Evolutionary conservation across 1,284 basidiomycete species (phyloP).

Genomic region (Phenoliferia sp.): DNA sequence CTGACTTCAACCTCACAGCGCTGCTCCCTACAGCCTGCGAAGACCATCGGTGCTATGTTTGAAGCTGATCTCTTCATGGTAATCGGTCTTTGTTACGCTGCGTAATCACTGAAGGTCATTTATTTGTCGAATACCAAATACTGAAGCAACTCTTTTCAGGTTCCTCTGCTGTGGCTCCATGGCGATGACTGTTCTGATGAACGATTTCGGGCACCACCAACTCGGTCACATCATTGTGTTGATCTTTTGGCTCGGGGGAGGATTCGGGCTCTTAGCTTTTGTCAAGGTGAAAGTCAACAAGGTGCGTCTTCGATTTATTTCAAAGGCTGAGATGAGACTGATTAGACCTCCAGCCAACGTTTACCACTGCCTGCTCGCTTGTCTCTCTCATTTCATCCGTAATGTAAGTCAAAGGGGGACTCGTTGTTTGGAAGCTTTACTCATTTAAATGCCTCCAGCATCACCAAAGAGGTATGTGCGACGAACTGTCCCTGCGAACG

Average conservation of each 20-base stretch:
- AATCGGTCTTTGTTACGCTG: conserved; percentile 64
- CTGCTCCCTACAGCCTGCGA: conserved; percentile 12
- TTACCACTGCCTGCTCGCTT: conserved; percentile 73
- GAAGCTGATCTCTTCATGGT: conserved; percentile 77
- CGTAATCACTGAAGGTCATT: conserved; percentile 31
- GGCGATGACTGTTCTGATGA: conserved; percentile 41
- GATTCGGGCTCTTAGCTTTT: conserved; percentile 77
- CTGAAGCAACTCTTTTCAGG: neutral
- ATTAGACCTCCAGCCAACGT: neutral
- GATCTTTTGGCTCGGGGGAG: conserved; percentile 75
- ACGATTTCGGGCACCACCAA: conserved; percentile 44
- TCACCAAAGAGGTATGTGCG: conserved; percentile 65
- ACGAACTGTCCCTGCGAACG: neutral
- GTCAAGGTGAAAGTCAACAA: conserved; percentile 85
- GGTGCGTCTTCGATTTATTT: conserved; percentile 52
- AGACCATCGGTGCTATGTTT: conserved; percentile 57
- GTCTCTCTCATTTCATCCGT: conserved; percentile 72
- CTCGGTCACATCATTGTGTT: conserved; percentile 47
- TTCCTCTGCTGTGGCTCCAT: conserved; percentile 72
- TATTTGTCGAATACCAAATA: neutral
- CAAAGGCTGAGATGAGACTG: no score
- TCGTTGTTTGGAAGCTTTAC: neutral
- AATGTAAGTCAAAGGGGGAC: conserved; percentile 42
- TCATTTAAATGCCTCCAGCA: conserved; percentile 45
- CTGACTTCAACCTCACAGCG: neutral